A percentile compares a stretch with the other conserved stretches of the same genome.
Evolutionary conservation across 139 green algal species (phyloP).

Genomic region (Monoraphidium neglectum): DNA sequence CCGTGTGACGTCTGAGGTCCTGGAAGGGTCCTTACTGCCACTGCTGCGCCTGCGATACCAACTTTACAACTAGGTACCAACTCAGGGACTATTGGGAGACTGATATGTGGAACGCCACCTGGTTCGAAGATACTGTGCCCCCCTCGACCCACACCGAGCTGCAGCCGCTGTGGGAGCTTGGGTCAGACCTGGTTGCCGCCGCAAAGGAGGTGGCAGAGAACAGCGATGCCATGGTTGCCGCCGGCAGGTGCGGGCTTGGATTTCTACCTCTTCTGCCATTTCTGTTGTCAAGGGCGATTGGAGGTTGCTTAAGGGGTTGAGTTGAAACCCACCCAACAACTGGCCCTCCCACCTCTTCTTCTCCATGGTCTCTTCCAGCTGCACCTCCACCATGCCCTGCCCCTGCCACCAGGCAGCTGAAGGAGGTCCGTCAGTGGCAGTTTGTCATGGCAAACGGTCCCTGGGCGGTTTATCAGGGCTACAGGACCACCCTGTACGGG

Average conservation of each 20-base stretch:
- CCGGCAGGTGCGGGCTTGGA: constrained; percentile 11
- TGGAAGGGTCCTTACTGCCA: too few species aligned
- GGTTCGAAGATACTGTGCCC: not conserved
- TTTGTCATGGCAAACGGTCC: constrained; percentile 31
- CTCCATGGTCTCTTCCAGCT: too few species aligned
- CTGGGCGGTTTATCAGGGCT: constrained; percentile 28
- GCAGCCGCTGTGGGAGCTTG: constrained; percentile 34
- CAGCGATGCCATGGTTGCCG: not conserved
- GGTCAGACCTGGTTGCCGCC: constrained; percentile 18
- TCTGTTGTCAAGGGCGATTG: not conserved
- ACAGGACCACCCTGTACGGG: constrained; percentile 28
- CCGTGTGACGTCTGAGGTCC: too few species aligned
- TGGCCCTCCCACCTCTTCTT: too few species aligned
- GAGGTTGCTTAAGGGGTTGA: too few species aligned
- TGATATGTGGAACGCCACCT: constrained; percentile 11
- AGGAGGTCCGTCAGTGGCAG: constrained; percentile 14
- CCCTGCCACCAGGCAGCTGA: not conserved
- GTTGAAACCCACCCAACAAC: too few species aligned
- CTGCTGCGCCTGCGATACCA: too few species aligned
- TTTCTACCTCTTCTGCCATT: not conserved
- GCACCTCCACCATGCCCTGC: too few species aligned
- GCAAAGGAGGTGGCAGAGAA: not conserved
- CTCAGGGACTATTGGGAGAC: constrained; percentile 30
- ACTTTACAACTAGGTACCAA: constrained; percentile 26
- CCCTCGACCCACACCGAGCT: not conserved